Percentiles rank a stretch among this genome's conserved stretches.
These are phyloP conservation scores for Talinum fruticosum DNA, from an alignment of 148 eudicot genomes.

Conservation along the genomic window DNA sequence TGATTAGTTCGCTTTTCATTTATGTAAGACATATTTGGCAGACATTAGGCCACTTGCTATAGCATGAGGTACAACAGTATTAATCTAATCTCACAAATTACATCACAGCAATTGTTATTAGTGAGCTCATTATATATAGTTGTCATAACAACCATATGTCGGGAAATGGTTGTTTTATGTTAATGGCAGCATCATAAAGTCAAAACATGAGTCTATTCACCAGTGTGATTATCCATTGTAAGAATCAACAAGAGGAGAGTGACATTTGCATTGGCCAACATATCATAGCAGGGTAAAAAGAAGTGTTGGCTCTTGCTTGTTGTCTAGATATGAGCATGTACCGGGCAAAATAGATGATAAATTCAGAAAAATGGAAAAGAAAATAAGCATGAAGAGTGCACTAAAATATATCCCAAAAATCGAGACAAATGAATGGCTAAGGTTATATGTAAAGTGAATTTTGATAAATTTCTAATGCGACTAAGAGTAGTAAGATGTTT, in stretches of 20 bases:
- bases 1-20: not conserved
- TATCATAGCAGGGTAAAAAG: slow-evolving; percentile 82
- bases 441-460: not conserved
- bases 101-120: not conserved
- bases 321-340: slow-evolving; percentile 74
- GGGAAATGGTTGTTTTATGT: too few species aligned
- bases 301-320: slow-evolving; percentile 65
- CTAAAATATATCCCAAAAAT: not conserved
- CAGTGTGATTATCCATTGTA: not conserved
- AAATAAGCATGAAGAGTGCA: not conserved
- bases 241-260: not conserved
- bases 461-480: not conserved
- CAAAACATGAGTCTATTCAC: not conserved
- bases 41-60: not conserved
- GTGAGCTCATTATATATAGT: not conserved
- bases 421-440: not conserved
- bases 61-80: not conserved
- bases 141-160: not conserved
- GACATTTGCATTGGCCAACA: slow-evolving; percentile 3
- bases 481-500: not conserved
- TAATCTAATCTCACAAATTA: not conserved
- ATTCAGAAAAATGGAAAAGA: not conserved
- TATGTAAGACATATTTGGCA: not conserved
- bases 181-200: not conserved
- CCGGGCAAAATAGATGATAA: slow-evolving; percentile 29